phyloP scores from a whole-genome alignment of 2,329 filamentous ascomycete species.

The Fusarium austroafricanum region DNA sequence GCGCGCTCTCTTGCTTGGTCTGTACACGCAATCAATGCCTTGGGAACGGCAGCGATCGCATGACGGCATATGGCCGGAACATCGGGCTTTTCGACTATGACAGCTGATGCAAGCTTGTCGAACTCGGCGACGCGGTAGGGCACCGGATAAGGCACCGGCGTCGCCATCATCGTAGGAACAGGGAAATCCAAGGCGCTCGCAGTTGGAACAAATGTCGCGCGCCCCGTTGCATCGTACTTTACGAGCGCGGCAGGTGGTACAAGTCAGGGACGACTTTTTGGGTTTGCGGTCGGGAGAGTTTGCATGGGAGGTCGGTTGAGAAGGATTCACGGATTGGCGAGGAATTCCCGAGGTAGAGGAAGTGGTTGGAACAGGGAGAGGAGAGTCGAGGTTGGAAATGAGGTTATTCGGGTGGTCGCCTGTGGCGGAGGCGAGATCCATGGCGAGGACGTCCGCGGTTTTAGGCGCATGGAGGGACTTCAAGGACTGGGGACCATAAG shows the following conservation, averaged over 20 bases:
- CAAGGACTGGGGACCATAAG: constrained; percentile 25
- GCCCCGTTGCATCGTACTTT: constrained; percentile 70
- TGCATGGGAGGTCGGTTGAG: constrained; percentile 41
- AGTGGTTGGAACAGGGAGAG: constrained; percentile 30
- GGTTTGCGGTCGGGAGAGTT: constrained; percentile 51
- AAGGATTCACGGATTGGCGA: constrained; percentile 30
- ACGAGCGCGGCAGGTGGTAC: constrained; percentile 64
- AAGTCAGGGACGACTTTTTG: constrained; percentile 61
- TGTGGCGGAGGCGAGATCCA: constrained; percentile 46
- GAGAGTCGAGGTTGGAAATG: constrained; percentile 42
- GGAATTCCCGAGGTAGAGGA: constrained; percentile 23
- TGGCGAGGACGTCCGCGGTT: constrained; percentile 40
- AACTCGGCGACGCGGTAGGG: constrained; percentile 65
- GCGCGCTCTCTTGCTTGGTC: constrained; percentile 58
- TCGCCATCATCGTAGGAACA: constrained; percentile 67
- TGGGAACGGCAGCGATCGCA: constrained; percentile 64
- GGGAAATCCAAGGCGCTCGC: constrained; percentile 67
- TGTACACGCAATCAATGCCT: constrained; percentile 67
- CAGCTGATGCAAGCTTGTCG: constrained; percentile 68
- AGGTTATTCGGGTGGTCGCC: constrained; percentile 47
- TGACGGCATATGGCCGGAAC: constrained; percentile 66
- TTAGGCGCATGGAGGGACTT: constrained; percentile 42
- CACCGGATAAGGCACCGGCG: constrained; percentile 55
- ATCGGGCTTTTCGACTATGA: constrained; percentile 68
- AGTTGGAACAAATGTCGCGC: constrained; percentile 66